Percentiles rank a stretch among this genome's conserved stretches.
phyloP scores from a whole-genome alignment of 805 yeast species.

The Candida schatavii region DNA sequence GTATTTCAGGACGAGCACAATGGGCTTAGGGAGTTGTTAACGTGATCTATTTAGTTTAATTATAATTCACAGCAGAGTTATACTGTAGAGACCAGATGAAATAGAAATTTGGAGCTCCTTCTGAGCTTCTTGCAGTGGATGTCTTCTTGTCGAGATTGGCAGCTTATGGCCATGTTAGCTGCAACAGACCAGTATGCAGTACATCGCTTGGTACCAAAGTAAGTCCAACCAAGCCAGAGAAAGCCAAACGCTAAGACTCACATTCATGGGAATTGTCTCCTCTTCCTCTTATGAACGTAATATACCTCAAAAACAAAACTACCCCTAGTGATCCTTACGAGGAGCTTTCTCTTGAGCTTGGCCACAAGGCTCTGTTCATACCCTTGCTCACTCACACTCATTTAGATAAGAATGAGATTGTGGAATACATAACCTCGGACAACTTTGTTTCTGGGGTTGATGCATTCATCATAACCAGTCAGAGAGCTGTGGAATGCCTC shows the following conservation, averaged over 20 bases:
- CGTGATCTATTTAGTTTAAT: too few species aligned
- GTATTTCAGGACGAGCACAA: slow-evolving; percentile 23
- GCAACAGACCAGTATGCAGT: too few species aligned
- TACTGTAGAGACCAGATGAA: too few species aligned
- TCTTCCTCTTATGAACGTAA: slow-evolving; percentile 25
- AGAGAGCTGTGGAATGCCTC: slow-evolving; percentile 84
- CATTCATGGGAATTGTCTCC: too few species aligned
- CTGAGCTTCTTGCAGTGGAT: too few species aligned
- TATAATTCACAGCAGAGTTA: too few species aligned
- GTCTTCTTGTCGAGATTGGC: too few species aligned
- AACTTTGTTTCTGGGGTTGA: slow-evolving; percentile 39
- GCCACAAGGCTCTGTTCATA: slow-evolving; percentile 51
- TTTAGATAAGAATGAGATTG: slow-evolving; percentile 44
- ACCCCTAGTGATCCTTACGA: slow-evolving; percentile 68
- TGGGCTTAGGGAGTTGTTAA: slow-evolving; percentile 1
- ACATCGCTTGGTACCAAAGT: too few species aligned
- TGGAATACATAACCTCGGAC: slow-evolving; percentile 40
- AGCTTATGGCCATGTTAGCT: too few species aligned
- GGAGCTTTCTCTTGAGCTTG: slow-evolving; percentile 22
- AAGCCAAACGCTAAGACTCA: too few species aligned
- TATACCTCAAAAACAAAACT: slow-evolving; percentile 71
- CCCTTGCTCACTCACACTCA: slow-evolving; percentile 73
- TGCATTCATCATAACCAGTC: slow-evolving; percentile 78
- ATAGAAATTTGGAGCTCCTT: too few species aligned
- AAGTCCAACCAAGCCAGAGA: too few species aligned